A percentile compares a stretch with the other conserved stretches of the same genome.
Conservation (phyloP, 768 basidiomycete species). For the Auriculariales sp. region DNA sequence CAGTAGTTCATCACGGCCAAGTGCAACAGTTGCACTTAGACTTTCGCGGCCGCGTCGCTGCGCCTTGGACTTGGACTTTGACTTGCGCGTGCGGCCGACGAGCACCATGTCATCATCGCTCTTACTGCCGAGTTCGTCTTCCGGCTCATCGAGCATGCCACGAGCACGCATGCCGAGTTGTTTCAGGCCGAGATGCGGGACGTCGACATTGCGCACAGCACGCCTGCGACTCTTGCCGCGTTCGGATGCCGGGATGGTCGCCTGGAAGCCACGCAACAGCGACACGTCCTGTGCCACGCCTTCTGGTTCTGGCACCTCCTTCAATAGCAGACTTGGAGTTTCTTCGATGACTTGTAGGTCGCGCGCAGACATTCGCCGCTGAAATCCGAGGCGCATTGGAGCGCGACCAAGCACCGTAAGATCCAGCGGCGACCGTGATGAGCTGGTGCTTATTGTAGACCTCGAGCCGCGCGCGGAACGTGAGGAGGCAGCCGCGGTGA, state of each 20-base stretch:
- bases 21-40: constrained; percentile 45
- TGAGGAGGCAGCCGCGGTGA: constrained; percentile 50
- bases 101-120: constrained; percentile 51
- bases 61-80: constrained; percentile 28
- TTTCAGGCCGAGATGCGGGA: constrained; percentile 63
- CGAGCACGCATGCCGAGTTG: constrained; percentile 65
- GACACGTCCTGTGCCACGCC: constrained; percentile 62
- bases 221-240: constrained; percentile 60
- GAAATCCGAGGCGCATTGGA: constrained; percentile 51
- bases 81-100: constrained; percentile 27
- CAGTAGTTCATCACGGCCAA: constrained; percentile 74
- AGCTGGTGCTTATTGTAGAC: constrained; percentile 17
- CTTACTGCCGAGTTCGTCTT: constrained; percentile 23
- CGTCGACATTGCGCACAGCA: constrained; percentile 67
- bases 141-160: constrained; percentile 43
- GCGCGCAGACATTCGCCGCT: constrained; percentile 60
- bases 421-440: constrained; percentile 29
- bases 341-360: constrained; percentile 77
- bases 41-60: constrained; percentile 45
- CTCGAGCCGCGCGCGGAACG: constrained; percentile 11
- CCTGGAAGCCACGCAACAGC: constrained; percentile 81
- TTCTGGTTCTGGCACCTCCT: constrained; percentile 59
- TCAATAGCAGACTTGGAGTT: constrained; percentile 56
- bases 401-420: constrained; percentile 73
- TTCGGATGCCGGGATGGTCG: constrained; percentile 85